These are phyloP conservation scores for Amorphotheca resinae DNA, from an alignment of 495 filamentous ascomycete genomes.

Conservation along the genomic window DNA sequence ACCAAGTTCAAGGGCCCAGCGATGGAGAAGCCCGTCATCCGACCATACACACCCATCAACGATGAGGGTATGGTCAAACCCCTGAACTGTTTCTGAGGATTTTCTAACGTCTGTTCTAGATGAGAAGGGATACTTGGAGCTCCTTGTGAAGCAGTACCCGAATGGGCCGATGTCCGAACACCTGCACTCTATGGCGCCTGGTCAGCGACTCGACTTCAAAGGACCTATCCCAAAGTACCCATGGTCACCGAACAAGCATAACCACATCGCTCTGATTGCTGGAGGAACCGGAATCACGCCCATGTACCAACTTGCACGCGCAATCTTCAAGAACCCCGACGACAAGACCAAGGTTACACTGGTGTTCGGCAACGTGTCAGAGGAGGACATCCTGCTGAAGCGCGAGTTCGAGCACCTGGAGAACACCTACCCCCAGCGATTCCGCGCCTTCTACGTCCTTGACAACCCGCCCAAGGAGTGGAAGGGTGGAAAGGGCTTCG, in stretches of 20 bases:
- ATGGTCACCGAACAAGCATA: slow-evolving; percentile 87
- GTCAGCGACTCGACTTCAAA: slow-evolving; percentile 78
- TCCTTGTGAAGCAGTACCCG: slow-evolving; percentile 84
- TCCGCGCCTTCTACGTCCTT: slow-evolving; percentile 80
- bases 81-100: not conserved
- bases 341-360: slow-evolving; percentile 95
- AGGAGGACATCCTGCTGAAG: slow-evolving; percentile 84
- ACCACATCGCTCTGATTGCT: slow-evolving; percentile 82
- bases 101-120: slow-evolving; percentile 27
- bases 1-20: slow-evolving; percentile 73
- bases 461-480: slow-evolving; percentile 77
- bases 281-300: slow-evolving; percentile 95
- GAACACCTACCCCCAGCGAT: slow-evolving; percentile 86
- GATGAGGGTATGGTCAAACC: slow-evolving; percentile 54
- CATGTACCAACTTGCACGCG: slow-evolving; percentile 69
- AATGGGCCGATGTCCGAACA: slow-evolving; percentile 84
- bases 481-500: slow-evolving; percentile 60
- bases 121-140: slow-evolving; percentile 65
- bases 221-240: slow-evolving; percentile 90
- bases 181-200: slow-evolving; percentile 67
- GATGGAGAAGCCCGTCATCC: slow-evolving; percentile 68
- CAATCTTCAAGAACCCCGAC: slow-evolving; percentile 90
- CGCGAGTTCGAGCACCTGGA: slow-evolving; percentile 69
- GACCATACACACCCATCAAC: slow-evolving; percentile 86
- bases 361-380: slow-evolving; percentile 74